These are phyloP conservation scores for Truncatella angustata DNA, from an alignment of 2,329 filamentous ascomycete species.

Conservation along the genomic window DNA sequence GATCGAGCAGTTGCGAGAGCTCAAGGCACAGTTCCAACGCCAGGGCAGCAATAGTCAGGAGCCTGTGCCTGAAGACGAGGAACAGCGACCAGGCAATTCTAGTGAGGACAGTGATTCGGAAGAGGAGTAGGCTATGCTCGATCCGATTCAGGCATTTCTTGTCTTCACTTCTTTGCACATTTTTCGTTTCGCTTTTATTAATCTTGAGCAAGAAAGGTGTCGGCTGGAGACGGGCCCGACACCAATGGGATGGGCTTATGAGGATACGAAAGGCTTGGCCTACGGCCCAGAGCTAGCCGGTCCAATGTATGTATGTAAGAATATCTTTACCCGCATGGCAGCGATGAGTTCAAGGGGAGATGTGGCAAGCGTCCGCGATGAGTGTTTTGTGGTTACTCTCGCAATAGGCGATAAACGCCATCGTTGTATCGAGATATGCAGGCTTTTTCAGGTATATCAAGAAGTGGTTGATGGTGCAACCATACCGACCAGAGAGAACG, in stretches of 20 bases:
- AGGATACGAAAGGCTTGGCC: neutral
- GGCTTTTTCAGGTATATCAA: too few relatives aligned
- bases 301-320: neutral
- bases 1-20: conserved; percentile 61
- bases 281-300: neutral
- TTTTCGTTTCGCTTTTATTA: neutral
- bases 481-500: too few relatives aligned
- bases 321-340: neutral
- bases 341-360: neutral
- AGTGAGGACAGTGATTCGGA: conserved; percentile 56
- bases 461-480: too few relatives aligned
- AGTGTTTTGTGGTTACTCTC: too few relatives aligned
- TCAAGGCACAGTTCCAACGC: conserved; percentile 50
- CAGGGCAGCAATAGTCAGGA: conserved; percentile 47
- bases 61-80: conserved; percentile 35
- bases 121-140: conserved; percentile 32
- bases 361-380: too few relatives aligned
- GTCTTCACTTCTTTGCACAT: neutral
- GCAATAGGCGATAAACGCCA: too few relatives aligned
- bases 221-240: neutral
- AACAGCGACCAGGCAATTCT: conserved; percentile 37
- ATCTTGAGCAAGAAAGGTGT: neutral
- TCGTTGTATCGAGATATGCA: too few relatives aligned
- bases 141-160: neutral
- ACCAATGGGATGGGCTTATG: neutral